phyloP scores from a whole-genome alignment of 306 rosid genomes.

The Gillenia trifoliata region DNA sequence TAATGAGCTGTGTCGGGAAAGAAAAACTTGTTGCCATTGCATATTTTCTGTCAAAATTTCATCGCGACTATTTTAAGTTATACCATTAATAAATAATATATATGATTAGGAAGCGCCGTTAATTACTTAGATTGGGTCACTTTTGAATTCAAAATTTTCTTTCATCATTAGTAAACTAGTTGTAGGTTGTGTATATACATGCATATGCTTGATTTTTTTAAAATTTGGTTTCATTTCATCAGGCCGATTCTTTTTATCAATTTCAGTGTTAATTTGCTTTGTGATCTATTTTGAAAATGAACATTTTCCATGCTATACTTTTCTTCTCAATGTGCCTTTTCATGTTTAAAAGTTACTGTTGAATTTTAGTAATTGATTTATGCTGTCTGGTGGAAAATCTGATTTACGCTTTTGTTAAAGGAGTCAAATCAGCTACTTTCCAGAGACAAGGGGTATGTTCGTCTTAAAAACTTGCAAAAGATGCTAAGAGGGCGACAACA shows the following conservation, averaged over 20 bases:
- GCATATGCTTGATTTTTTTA: not conserved
- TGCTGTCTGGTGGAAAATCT: conserved; percentile 23
- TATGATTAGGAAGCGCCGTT: not conserved
- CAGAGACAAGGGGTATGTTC: conserved; percentile 67
- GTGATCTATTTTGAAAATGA: not conserved
- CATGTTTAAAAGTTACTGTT: not conserved
- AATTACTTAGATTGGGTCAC: not conserved
- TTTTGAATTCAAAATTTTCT: conserved; percentile 1
- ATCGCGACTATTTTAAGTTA: not conserved
- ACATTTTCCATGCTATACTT: not conserved
- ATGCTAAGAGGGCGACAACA: conserved; percentile 75
- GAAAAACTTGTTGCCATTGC: not conserved
- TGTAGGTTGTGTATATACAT: not conserved
- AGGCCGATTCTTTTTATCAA: not conserved
- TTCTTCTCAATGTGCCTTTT: not conserved
- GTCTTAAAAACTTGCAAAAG: conserved; percentile 52
- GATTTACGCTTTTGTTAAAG: conserved; percentile 37
- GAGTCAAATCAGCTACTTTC: conserved; percentile 49
- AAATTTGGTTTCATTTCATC: not conserved
- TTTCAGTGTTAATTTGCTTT: not conserved
- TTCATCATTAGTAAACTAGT: not conserved
- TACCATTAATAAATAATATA: not conserved
- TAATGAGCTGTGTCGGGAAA: too few relatives aligned
- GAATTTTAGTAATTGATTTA: not conserved
- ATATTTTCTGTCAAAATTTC: not conserved